Conservation (phyloP, 1,284 basidiomycete species). For the Rhodotorula sp. region DNA sequence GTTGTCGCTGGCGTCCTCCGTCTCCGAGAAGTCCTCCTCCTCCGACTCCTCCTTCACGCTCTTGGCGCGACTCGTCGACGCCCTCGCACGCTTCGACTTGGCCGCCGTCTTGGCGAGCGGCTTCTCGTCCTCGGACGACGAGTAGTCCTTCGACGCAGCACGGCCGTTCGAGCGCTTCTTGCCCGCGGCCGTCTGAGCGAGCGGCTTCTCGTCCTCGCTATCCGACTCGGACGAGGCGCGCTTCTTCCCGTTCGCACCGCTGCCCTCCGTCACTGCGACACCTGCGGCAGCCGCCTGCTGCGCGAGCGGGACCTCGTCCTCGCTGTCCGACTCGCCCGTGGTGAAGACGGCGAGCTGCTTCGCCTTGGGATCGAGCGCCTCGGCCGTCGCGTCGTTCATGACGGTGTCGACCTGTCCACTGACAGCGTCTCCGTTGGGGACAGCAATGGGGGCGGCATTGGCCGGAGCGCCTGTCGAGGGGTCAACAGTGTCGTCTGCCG, state of each 20-base stretch:
- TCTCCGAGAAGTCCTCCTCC: constrained; percentile 15
- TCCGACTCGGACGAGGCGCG: constrained; percentile 12
- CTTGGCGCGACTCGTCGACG: constrained; percentile 55
- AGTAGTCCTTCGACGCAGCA: constrained; percentile 12
- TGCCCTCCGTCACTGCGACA: neutral
- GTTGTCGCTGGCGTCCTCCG: constrained; percentile 26
- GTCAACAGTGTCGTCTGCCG: constrained; percentile 8
- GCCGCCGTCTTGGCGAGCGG: constrained; percentile 59
- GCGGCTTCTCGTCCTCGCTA: constrained; percentile 46
- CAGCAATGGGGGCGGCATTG: constrained; percentile 1
- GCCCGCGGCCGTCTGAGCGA: constrained; percentile 32
- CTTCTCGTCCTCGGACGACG: constrained; percentile 63
- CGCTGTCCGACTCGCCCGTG: constrained; percentile 26
- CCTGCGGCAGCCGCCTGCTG: neutral
- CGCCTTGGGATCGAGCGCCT: constrained; percentile 33
- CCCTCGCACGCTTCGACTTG: constrained; percentile 50
- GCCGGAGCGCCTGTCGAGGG: constrained; percentile 3
- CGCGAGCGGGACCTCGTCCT: constrained; percentile 40
- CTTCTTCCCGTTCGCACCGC: neutral
- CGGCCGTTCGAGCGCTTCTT: neutral
- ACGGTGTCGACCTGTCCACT: constrained; percentile 21
- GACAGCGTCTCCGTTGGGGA: constrained; percentile 2
- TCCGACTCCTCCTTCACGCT: constrained; percentile 10
- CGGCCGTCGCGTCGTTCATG: constrained; percentile 32
- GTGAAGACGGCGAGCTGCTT: constrained; percentile 37